Conservation (phyloP, 2,329 filamentous ascomycete species). For the Neofusicoccum parvum region DNA sequence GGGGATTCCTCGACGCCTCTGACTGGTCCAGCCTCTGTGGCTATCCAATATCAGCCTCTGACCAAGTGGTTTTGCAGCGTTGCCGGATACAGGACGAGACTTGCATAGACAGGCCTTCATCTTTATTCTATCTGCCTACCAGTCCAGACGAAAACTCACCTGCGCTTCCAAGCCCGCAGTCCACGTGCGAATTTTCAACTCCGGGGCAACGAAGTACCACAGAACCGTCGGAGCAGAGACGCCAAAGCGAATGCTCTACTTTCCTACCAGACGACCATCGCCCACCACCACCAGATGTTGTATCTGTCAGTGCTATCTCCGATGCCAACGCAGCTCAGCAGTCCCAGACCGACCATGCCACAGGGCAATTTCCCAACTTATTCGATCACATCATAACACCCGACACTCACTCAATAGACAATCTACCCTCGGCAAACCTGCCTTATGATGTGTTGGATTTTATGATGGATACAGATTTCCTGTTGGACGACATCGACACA, state of each 20-base stretch:
- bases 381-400: not conserved
- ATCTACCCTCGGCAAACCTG: constrained; percentile 25
- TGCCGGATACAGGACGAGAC: constrained; percentile 23
- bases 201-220: not conserved
- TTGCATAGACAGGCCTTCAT: constrained; percentile 18
- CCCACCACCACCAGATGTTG: not conserved
- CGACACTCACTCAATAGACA: not conserved
- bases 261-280: not conserved
- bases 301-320: no score
- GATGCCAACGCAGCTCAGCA: not conserved
- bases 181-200: not conserved
- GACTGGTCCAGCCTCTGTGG: no score
- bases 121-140: constrained; percentile 25
- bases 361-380: not conserved
- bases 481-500: constrained; percentile 24
- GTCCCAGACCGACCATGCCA: not conserved
- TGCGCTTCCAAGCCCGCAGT: constrained; percentile 14
- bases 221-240: not conserved
- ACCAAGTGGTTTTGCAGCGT: not conserved
- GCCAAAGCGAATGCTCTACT: not conserved
- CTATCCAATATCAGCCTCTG: no score
- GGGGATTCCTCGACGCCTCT: not conserved
- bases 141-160: constrained; percentile 28
- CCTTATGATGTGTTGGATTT: constrained; percentile 16
- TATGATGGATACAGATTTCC: constrained; percentile 25